A percentile compares a stretch with the other conserved stretches of the same genome.
phyloP scores from a whole-genome alignment of 768 basidiomycete species.

The Ramaria sp. region DNA sequence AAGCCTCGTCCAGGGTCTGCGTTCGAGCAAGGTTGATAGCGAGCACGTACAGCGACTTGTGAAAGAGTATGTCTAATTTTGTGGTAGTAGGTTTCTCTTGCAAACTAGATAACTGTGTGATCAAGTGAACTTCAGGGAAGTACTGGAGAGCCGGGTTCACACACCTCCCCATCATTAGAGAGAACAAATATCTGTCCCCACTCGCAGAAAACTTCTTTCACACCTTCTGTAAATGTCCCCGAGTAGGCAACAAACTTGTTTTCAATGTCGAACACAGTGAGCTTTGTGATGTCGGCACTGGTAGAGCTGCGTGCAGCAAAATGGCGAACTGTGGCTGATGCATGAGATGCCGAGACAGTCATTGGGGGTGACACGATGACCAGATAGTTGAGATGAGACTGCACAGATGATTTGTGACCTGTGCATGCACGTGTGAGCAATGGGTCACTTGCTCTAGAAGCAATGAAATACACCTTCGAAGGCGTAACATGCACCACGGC shows the following conservation, averaged over 20 bases:
- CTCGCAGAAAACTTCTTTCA: conserved; percentile 70
- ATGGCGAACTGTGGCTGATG: conserved; percentile 69
- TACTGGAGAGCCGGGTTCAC: conserved; percentile 11
- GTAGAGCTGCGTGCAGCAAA: conserved; percentile 41
- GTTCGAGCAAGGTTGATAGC: conserved; percentile 79
- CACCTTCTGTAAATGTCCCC: conserved; percentile 71
- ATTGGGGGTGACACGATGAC: conserved; percentile 86
- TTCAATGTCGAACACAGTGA: conserved; percentile 84
- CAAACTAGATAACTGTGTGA: conserved; percentile 47
- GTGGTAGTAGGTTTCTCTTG: conserved; percentile 70
- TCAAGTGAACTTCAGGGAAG: neutral
- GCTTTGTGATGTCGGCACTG: conserved; percentile 57
- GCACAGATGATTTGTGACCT: conserved; percentile 72
- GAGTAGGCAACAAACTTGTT: conserved; percentile 86
- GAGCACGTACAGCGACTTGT: conserved; percentile 64
- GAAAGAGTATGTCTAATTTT: conserved; percentile 83
- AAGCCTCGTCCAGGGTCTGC: conserved; percentile 59
- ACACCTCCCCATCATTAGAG: conserved; percentile 67
- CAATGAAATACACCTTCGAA: conserved; percentile 62
- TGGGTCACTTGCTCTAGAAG: neutral
- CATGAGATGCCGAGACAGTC: conserved; percentile 49
- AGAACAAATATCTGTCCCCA: conserved; percentile 77
- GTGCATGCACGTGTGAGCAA: neutral
- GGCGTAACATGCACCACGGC: conserved; percentile 75
- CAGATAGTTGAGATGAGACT: conserved; percentile 73